Evolutionary conservation across 2,329 filamentous ascomycete species (phyloP).

Genomic region (Fonsecaea multimorphosa): DNA sequence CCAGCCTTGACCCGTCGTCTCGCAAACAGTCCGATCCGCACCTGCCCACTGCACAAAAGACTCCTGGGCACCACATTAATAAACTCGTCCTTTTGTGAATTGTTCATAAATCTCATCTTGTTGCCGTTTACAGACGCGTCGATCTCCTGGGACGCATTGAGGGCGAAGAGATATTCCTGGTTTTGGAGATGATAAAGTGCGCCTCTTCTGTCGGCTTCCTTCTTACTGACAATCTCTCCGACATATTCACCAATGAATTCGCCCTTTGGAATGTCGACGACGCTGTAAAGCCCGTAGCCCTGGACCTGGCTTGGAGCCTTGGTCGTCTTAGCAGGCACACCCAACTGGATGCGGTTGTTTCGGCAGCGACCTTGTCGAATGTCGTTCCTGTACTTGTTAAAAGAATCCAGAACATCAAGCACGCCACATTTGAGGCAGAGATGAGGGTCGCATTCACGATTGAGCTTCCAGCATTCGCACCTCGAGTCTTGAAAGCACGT

Average conservation of each 20-base stretch:
- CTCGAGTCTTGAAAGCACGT: conserved; percentile 37
- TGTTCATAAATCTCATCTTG: conserved; percentile 83
- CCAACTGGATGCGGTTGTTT: conserved; percentile 75
- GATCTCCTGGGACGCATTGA: conserved; percentile 62
- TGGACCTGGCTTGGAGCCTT: conserved; percentile 68
- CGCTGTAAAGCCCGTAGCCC: conserved; percentile 77
- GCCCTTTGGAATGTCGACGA: conserved; percentile 68
- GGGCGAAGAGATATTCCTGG: conserved; percentile 58
- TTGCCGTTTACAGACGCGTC: conserved; percentile 80
- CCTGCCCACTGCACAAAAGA: conserved; percentile 74
- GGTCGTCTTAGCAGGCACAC: conserved; percentile 67
- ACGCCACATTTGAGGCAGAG: conserved; percentile 76
- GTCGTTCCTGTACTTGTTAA: conserved; percentile 66
- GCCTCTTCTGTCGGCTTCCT: conserved; percentile 72
- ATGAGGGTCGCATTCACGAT: conserved; percentile 80
- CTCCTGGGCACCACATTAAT: conserved; percentile 71
- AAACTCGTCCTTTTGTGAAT: conserved; percentile 63
- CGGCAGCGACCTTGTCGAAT: conserved; percentile 68
- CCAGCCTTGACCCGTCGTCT: conserved; percentile 70
- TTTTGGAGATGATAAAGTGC: conserved; percentile 53
- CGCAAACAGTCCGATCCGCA: conserved; percentile 76
- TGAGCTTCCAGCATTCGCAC: conserved; percentile 74
- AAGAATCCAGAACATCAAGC: conserved; percentile 69
- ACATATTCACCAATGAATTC: conserved; percentile 84
- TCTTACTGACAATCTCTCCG: conserved; percentile 74